Conservation (phyloP, 495 filamentous ascomycete species). For the Neurospora hispaniola region DNA sequence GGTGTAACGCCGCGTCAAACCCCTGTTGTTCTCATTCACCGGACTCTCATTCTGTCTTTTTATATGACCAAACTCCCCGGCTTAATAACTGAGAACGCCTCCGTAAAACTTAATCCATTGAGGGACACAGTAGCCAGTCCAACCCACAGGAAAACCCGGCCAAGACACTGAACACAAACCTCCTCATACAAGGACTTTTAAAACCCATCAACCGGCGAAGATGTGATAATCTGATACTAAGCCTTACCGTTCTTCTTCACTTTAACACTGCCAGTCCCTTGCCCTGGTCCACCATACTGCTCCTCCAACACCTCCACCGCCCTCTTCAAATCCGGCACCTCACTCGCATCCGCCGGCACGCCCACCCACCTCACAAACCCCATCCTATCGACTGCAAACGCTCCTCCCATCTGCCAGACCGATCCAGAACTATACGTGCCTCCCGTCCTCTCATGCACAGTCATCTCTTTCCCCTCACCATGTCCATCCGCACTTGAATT, state of each 20-base stretch:
- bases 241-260: slow-evolving; percentile 1
- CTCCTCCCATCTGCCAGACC: slow-evolving; percentile 48
- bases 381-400: slow-evolving; percentile 41
- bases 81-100: not conserved
- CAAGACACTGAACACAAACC: not conserved
- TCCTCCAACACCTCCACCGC: slow-evolving; percentile 26
- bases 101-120: not conserved
- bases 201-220: slow-evolving; percentile 1
- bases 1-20: not conserved
- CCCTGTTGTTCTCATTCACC: not conserved
- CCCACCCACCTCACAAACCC: slow-evolving; percentile 40
- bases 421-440: slow-evolving; percentile 6
- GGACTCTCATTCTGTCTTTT: not conserved
- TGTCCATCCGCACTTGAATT: not conserved
- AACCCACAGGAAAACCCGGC: not conserved
- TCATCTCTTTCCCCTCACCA: not conserved
- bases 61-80: not conserved
- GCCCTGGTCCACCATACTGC: slow-evolving; percentile 5
- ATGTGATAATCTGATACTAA: slow-evolving; percentile 10
- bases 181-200: not conserved
- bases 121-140: not conserved
- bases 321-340: slow-evolving; percentile 40
- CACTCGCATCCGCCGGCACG: slow-evolving; percentile 31
- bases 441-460: not conserved
- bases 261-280: slow-evolving; percentile 32